Evolutionary conservation across 1,139 yeast genomes (phyloP), one percentile per base, ranked within the genome.

Genomic region (Candida sojae): DNA sequence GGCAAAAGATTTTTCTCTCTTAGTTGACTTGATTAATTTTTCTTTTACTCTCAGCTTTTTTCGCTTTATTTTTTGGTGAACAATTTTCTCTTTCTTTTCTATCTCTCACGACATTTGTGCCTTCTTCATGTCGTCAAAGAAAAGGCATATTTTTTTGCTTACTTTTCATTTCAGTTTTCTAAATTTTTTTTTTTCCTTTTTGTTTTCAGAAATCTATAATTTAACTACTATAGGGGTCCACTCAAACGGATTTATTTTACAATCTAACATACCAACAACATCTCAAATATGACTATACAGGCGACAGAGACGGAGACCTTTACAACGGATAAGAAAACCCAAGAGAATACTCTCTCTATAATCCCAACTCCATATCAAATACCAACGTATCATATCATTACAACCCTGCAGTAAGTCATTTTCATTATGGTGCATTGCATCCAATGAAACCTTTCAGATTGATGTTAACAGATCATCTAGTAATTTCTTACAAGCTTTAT

Each of bases 401-500:
- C 67, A 91, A 91, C 63, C 90, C 95, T 34, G 84, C 86, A 48
- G 96, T 87, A 0, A 78, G 90, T 4, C 80, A 83, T 57, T 90
- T 85, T 66, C 97, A 90, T 61, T 91, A 88, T 67, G 98, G 98
- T 11, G 88, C 90, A 0, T 80, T 84, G 52, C 99, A 93, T 67
- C 99, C 99, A 10, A 93, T 93, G 99, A 93, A 93, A 63, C 99
- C 99, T n/a, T 90, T 93, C 66, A 71, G 99, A 52, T 74, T 93
- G 49, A 87, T 92, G 92, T 77, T 93, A 17, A 93, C 99, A 0
- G 98, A 93, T 67, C 97, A 91, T 65, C 71, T 93, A 54, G 95
- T 93, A 41, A 81, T 87, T 26, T 83, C 88, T 5, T 93, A 93
- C 68, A 90, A 90, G 52, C 71, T 93, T 41, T 90, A 91, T 62